phyloP scores from a whole-genome alignment of 2,329 filamentous ascomycete species.

The Stemphylium beticola region DNA sequence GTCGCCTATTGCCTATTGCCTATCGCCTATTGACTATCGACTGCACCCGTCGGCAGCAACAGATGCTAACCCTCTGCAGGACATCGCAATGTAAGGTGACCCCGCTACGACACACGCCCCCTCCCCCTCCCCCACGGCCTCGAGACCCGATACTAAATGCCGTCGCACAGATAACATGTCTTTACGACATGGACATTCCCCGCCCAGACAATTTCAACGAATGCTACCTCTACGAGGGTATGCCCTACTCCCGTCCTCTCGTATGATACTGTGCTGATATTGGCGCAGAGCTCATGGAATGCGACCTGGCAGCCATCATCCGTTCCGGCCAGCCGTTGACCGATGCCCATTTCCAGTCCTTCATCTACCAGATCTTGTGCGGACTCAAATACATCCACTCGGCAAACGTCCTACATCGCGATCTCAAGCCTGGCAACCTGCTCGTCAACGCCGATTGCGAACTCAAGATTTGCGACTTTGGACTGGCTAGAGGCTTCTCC shows the following conservation, averaged over 20 bases:
- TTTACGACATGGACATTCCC: slow-evolving; percentile 99
- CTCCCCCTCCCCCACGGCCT: slow-evolving; percentile 43
- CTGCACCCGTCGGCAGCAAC: slow-evolving; percentile 1
- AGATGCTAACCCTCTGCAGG: slow-evolving; percentile 42
- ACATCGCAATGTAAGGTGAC: slow-evolving; percentile 54
- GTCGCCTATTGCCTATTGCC: too few relatives aligned
- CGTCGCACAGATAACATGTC: slow-evolving; percentile 81
- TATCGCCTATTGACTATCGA: too few relatives aligned
- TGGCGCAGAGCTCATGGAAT: slow-evolving; percentile 91
- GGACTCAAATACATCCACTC: slow-evolving; percentile 99
- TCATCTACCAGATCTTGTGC: slow-evolving; percentile 99
- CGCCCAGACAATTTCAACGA: slow-evolving; percentile 98
- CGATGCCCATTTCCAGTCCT: slow-evolving; percentile 98
- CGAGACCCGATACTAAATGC: slow-evolving; percentile 46
- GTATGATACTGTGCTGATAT: slow-evolving; percentile 27
- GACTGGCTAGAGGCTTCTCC: slow-evolving; percentile 93
- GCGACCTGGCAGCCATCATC: slow-evolving; percentile 96
- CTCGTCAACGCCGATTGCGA: slow-evolving; percentile 99
- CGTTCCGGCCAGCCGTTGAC: slow-evolving; percentile 95
- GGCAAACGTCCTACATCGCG: slow-evolving; percentile 94
- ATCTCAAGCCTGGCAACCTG: slow-evolving; percentile 95
- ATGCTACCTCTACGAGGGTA: slow-evolving; percentile 97
- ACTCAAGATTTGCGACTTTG: slow-evolving; percentile 99
- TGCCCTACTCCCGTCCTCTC: neutral
- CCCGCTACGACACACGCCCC: slow-evolving; percentile 58